These are phyloP conservation scores for Penicillium tannophilum DNA, from an alignment of 495 filamentous ascomycete genomes.

Conservation along the genomic window DNA sequence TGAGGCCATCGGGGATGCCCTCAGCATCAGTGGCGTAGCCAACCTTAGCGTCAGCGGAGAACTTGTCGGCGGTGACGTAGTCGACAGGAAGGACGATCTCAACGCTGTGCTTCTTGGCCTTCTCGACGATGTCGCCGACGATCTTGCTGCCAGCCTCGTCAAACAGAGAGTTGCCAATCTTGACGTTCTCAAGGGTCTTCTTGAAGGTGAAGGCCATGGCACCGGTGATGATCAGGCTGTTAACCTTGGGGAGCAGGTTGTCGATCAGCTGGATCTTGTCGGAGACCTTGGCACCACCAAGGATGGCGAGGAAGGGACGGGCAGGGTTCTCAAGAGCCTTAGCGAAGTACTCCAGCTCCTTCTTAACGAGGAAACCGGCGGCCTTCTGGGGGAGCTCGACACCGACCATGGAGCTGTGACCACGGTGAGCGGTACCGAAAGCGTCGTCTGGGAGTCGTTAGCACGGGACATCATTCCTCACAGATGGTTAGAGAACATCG, in stretches of 20 bases:
- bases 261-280: slow-evolving; percentile 99
- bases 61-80: slow-evolving; percentile 96
- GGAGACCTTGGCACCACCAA: slow-evolving; percentile 96
- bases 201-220: slow-evolving; percentile 99
- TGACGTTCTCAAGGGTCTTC: slow-evolving; percentile 88
- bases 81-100: slow-evolving; percentile 92
- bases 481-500: neutral
- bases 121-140: slow-evolving; percentile 82
- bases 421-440: slow-evolving; percentile 97
- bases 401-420: slow-evolving; percentile 98
- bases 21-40: slow-evolving; percentile 81
- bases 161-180: slow-evolving; percentile 91
- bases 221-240: slow-evolving; percentile 95
- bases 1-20: slow-evolving; percentile 95
- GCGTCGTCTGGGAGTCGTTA: slow-evolving; percentile 74
- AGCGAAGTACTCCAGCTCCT: slow-evolving; percentile 99
- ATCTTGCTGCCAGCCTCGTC: slow-evolving; percentile 95
- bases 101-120: slow-evolving; percentile 95
- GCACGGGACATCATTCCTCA: slow-evolving; percentile 5
- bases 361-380: slow-evolving; percentile 98
- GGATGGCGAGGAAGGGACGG: slow-evolving; percentile 97
- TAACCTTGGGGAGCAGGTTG: slow-evolving; percentile 95
- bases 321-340: slow-evolving; percentile 91
- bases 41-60: slow-evolving; percentile 78
- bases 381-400: slow-evolving; percentile 94